A percentile compares a stretch with the other conserved stretches of the same genome.
These are phyloP conservation scores for Solanum pennellii DNA, from an alignment of 257 asterid genomes.

Conservation along the genomic window DNA sequence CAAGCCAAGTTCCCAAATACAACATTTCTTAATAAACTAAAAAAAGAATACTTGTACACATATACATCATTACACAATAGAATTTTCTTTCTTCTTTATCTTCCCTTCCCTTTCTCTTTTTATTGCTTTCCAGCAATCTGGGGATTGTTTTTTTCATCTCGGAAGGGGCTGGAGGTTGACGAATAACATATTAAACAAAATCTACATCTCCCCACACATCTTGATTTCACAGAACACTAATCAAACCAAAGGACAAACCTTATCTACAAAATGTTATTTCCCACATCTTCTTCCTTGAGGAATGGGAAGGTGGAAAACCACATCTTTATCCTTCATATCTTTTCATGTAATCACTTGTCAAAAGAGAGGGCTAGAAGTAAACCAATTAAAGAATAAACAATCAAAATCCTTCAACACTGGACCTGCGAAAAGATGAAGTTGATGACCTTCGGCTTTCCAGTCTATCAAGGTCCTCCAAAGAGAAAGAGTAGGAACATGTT, in stretches of 20 bases:
- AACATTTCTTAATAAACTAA: not conserved
- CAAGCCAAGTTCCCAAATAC: not conserved
- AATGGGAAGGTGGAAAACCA: constrained; percentile 6
- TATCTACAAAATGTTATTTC: constrained; percentile 36
- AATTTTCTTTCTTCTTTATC: not conserved
- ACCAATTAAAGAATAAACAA: constrained; percentile 15
- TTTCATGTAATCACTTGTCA: constrained; percentile 33
- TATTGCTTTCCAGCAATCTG: not conserved
- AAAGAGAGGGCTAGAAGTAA: constrained; percentile 1
- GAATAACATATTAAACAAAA: not conserved
- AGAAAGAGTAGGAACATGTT: constrained; percentile 29
- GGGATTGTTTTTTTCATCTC: not conserved
- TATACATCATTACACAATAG: not conserved
- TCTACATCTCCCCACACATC: not conserved
- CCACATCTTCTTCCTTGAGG: constrained; percentile 2
- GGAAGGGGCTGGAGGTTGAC: not conserved
- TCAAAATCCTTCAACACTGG: constrained; percentile 67
- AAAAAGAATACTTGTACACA: not conserved
- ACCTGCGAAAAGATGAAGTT: constrained; percentile 43
- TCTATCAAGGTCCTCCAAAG: constrained; percentile 43
- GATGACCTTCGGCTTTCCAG: constrained; percentile 56
- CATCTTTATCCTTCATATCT: constrained; percentile 13
- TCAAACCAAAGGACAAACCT: not conserved
- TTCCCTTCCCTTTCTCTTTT: not conserved
- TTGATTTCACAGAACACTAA: not conserved